These are phyloP conservation scores for Phytophthora pinifolia DNA, from an alignment of 352 stramenopile species.

Conservation along the genomic window DNA sequence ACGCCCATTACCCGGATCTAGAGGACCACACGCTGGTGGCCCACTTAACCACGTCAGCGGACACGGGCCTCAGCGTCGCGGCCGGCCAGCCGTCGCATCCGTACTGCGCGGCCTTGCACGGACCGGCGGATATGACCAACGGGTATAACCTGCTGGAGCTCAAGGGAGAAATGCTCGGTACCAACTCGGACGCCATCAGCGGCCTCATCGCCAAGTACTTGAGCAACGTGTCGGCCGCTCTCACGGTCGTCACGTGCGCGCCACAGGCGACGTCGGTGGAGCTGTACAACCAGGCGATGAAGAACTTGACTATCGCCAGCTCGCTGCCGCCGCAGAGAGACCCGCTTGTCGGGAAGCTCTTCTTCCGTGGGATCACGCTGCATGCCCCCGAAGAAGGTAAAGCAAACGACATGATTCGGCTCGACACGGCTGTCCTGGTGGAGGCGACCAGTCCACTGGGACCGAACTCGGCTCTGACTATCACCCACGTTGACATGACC, in stretches of 20 bases:
- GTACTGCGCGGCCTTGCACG: conserved; percentile 42
- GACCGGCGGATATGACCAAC: conserved; percentile 28
- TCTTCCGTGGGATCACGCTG: conserved; percentile 61
- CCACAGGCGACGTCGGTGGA: conserved; percentile 61
- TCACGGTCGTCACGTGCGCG: conserved; percentile 66
- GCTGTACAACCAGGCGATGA: conserved; percentile 75
- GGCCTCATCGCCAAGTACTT: conserved; percentile 79
- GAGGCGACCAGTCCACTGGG: conserved; percentile 70
- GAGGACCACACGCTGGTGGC: conserved; percentile 47
- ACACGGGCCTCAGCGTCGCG: conserved; percentile 46
- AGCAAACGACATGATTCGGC: conserved; percentile 44
- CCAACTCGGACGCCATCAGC: conserved; percentile 65
- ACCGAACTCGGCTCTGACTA: conserved; percentile 51
- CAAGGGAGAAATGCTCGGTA: conserved; percentile 62
- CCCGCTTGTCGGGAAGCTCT: conserved; percentile 60
- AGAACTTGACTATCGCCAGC: conserved; percentile 66
- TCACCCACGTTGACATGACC: conserved; percentile 62
- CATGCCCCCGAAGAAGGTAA: conserved; percentile 40
- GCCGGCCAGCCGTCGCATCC: conserved; percentile 53
- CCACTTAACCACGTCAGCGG: conserved; percentile 41
- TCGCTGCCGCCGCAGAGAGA: conserved; percentile 59
- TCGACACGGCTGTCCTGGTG: conserved; percentile 61
- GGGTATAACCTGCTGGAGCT: conserved; percentile 79
- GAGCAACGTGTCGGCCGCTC: conserved; percentile 48
- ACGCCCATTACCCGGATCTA: conserved; percentile 53